Conservation (phyloP, 768 basidiomycete genomes). For the Trametopsis cervina region DNA sequence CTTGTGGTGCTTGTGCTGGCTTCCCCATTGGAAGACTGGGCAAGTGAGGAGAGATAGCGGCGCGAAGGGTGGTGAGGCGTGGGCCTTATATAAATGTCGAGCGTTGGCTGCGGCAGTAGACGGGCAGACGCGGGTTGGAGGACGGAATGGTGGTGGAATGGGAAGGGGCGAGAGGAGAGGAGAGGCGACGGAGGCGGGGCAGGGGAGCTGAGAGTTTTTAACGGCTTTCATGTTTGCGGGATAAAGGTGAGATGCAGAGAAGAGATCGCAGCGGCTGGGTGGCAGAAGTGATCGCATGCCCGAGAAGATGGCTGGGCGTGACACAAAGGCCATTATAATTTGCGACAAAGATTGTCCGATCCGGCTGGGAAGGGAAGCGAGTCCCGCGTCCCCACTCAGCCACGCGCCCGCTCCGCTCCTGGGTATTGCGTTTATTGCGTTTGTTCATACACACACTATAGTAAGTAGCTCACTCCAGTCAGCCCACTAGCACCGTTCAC, state of each 20-base stretch:
- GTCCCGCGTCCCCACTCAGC: too few species aligned
- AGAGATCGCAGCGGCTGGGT: conserved; percentile 12
- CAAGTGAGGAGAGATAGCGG: background rate
- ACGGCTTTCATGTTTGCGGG: too few species aligned
- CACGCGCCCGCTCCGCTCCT: too few species aligned
- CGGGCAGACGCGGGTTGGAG: background rate
- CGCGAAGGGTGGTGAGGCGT: background rate
- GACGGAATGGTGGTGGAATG: background rate
- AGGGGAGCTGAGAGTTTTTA: background rate
- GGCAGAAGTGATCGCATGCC: conserved; percentile 2
- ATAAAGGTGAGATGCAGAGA: background rate
- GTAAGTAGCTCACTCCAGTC: too few species aligned
- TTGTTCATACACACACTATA: too few species aligned
- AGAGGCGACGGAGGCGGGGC: background rate
- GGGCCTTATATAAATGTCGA: too few species aligned
- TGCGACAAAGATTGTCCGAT: background rate
- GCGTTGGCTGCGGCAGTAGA: background rate
- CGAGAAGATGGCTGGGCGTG: background rate
- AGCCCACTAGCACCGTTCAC: too few species aligned
- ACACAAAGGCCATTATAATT: background rate
- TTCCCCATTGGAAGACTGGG: background rate
- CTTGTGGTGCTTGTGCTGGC: background rate
- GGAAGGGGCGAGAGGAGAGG: conserved; percentile 2
- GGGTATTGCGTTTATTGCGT: too few species aligned
- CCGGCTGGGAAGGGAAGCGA: too few species aligned